Conservation (phyloP, 108 stramenopile genomes). For the Skeletonema marinoi region DNA sequence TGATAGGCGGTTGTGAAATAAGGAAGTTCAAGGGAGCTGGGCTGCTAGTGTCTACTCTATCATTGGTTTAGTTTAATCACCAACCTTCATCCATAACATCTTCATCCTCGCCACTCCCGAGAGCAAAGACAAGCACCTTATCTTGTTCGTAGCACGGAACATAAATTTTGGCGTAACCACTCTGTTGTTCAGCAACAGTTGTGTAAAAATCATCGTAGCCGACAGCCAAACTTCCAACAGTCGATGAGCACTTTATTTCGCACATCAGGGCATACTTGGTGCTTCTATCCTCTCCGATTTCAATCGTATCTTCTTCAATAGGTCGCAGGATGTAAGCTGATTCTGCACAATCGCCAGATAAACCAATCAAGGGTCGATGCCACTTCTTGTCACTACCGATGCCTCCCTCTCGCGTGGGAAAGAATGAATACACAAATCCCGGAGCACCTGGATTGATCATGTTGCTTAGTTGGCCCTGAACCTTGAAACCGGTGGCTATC, state of each 20-base stretch:
- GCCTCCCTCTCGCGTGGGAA: constrained; percentile 62
- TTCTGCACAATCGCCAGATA: constrained; percentile 96
- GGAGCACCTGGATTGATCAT: constrained; percentile 97
- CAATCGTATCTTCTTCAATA: constrained; percentile 24
- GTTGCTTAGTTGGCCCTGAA: constrained; percentile 79
- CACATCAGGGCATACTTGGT: constrained; percentile 87
- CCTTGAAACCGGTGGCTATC: constrained; percentile 91
- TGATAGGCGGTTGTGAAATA: too few species aligned
- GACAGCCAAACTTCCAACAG: constrained; percentile 92
- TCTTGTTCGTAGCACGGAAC: constrained; percentile 93
- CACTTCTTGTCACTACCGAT: constrained; percentile 43
- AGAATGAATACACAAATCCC: constrained; percentile 94
- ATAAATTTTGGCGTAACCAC: constrained; percentile 93
- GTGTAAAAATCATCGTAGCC: constrained; percentile 86
- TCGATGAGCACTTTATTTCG: constrained; percentile 90
- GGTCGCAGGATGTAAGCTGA: constrained; percentile 94
- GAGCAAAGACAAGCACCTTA: constrained; percentile 88
- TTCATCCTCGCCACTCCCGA: constrained; percentile 56
- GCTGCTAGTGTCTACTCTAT: not conserved
- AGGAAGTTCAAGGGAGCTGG: too few species aligned
- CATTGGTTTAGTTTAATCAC: not conserved
- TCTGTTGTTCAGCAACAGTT: constrained; percentile 60
- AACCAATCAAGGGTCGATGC: constrained; percentile 88
- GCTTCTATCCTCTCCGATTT: constrained; percentile 39
- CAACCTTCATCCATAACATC: constrained; percentile 17